A percentile compares a stretch with the other conserved stretches of the same genome.
These are phyloP conservation scores for Penicillium lagena DNA, from an alignment of 495 filamentous ascomycete species.

Conservation along the genomic window DNA sequence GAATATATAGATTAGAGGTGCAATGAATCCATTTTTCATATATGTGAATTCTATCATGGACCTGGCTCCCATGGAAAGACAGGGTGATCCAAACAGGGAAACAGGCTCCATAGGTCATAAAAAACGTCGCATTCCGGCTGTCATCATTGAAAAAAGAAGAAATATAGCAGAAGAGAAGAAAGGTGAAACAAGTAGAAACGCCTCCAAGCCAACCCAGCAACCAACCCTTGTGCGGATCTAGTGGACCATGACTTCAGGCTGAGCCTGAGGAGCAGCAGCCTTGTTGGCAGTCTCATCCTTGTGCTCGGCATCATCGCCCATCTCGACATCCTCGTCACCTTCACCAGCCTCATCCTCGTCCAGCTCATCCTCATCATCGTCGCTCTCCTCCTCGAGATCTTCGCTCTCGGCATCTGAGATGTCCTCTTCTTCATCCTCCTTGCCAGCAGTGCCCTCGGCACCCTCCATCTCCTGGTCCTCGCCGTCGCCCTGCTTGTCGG, in stretches of 20 bases:
- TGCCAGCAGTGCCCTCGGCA: constrained; percentile 49
- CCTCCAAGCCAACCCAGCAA: neutral
- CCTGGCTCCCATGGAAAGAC: too few species aligned
- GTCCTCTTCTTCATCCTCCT: constrained; percentile 66
- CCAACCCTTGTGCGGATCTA: constrained; percentile 11
- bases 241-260: constrained; percentile 49
- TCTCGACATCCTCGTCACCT: constrained; percentile 78
- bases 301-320: constrained; percentile 57
- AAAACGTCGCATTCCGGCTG: constrained; percentile 22
- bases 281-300: constrained; percentile 32
- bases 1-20: too few species aligned
- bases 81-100: too few species aligned
- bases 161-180: neutral
- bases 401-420: constrained; percentile 83
- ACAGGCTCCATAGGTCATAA: constrained; percentile 21
- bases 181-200: neutral
- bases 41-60: too few species aligned
- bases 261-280: constrained; percentile 30
- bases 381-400: constrained; percentile 92
- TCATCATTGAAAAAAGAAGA: constrained; percentile 3
- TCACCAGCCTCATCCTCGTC: constrained; percentile 65
- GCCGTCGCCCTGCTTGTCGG: constrained; percentile 40
- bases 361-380: constrained; percentile 79
- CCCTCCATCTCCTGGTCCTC: constrained; percentile 85
- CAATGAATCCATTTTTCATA: too few species aligned